Conservation (phyloP, 345 rosid species). For the Draba incana region DNA sequence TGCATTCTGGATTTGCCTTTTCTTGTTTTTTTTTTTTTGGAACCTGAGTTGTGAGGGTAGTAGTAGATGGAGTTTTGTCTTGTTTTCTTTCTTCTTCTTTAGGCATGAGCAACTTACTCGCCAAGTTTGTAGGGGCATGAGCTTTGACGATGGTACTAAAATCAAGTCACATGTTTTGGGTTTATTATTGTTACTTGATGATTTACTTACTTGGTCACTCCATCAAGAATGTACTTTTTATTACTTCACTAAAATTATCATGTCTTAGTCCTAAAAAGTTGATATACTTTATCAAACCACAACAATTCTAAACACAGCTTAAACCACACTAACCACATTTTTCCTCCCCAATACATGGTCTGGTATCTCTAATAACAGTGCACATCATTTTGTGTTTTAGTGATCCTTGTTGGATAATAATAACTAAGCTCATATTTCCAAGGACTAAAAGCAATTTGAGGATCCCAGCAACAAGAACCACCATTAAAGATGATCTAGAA, state of each 20-base stretch:
- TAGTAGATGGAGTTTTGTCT: slow-evolving; percentile 24
- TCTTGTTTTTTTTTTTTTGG: neutral
- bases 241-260: neutral
- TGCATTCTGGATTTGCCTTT: neutral
- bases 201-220: neutral
- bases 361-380: neutral
- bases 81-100: neutral
- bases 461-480: no score
- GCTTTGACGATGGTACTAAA: neutral
- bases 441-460: neutral
- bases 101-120: no score
- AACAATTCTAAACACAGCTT: no score
- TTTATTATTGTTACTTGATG: neutral
- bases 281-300: neutral
- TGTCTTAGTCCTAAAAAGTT: no score
- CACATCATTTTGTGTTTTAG: no score
- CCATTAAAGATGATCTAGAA: no score
- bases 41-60: slow-evolving; percentile 6
- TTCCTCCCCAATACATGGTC: neutral
- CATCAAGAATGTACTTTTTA: neutral
- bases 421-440: neutral
- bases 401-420: no score
- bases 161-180: neutral
- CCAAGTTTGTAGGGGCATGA: no score
- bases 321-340: neutral